Conservation (phyloP, 495 filamentous ascomycete genomes). For the Penicillium diatomitis region DNA sequence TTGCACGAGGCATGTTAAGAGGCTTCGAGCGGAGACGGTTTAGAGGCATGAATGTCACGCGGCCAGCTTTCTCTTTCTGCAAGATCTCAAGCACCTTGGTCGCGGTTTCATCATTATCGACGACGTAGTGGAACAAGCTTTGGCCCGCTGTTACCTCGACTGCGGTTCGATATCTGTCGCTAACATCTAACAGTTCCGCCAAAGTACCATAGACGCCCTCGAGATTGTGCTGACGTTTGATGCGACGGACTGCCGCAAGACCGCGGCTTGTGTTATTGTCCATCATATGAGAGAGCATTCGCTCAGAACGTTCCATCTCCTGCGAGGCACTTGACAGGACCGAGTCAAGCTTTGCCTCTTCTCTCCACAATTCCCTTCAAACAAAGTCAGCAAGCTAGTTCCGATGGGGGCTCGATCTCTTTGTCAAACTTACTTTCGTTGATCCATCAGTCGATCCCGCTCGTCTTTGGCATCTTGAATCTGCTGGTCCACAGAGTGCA, state of each 20-base stretch:
- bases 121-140: constrained; percentile 93
- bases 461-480: constrained; percentile 72
- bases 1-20: constrained; percentile 70
- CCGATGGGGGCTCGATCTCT: neutral
- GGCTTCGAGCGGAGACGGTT: constrained; percentile 62
- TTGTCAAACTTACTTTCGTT: constrained; percentile 55
- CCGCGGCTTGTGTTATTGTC: constrained; percentile 78
- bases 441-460: constrained; percentile 70
- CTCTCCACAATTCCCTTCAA: constrained; percentile 64
- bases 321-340: constrained; percentile 62
- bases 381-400: constrained; percentile 7
- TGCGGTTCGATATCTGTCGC: constrained; percentile 76
- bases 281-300: constrained; percentile 73
- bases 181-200: constrained; percentile 79
- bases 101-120: constrained; percentile 85
- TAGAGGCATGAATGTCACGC: constrained; percentile 91
- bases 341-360: constrained; percentile 77
- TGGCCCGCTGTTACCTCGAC: constrained; percentile 89
- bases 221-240: constrained; percentile 68
- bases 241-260: constrained; percentile 67
- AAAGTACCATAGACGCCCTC: constrained; percentile 88
- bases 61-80: constrained; percentile 69
- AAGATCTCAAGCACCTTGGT: constrained; percentile 71
- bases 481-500: constrained; percentile 59
- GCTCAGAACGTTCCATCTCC: constrained; percentile 69